phyloP scores from a whole-genome alignment of 495 filamentous ascomycete genomes.

The Neurospora intermedia region DNA sequence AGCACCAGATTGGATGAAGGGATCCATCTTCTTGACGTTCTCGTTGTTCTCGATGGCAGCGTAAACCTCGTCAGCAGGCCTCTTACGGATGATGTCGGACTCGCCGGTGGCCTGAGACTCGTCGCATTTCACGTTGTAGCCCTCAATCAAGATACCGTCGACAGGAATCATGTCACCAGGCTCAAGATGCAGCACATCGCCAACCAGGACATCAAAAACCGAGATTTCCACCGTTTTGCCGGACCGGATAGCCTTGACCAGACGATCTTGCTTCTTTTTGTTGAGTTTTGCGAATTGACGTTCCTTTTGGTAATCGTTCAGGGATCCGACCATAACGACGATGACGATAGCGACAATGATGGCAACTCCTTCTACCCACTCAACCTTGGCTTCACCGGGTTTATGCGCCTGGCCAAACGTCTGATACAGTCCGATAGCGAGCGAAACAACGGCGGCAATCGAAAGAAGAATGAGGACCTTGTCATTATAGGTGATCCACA shows the following conservation, averaged over 20 bases:
- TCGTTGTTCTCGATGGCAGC: slow-evolving; percentile 67
- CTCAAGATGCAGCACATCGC: slow-evolving; percentile 63
- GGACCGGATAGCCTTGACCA: slow-evolving; percentile 67
- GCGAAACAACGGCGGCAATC: slow-evolving; percentile 59
- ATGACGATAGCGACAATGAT: slow-evolving; percentile 69
- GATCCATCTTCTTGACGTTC: slow-evolving; percentile 72
- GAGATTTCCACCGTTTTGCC: slow-evolving; percentile 64
- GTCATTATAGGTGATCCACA: slow-evolving; percentile 84
- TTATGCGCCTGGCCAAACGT: slow-evolving; percentile 37
- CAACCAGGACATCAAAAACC: slow-evolving; percentile 59
- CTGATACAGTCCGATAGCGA: slow-evolving; percentile 66
- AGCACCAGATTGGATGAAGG: slow-evolving; percentile 86
- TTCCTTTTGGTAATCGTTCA: slow-evolving; percentile 74
- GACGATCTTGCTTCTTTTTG: slow-evolving; percentile 67
- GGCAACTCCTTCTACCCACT: slow-evolving; percentile 75
- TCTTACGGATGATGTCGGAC: slow-evolving; percentile 70
- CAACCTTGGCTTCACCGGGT: slow-evolving; percentile 38
- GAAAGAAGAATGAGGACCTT: slow-evolving; percentile 71
- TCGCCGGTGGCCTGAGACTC: slow-evolving; percentile 80
- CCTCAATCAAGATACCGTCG: slow-evolving; percentile 61
- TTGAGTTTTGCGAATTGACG: slow-evolving; percentile 71
- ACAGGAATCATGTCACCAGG: slow-evolving; percentile 69
- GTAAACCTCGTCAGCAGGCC: slow-evolving; percentile 65
- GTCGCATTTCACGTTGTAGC: slow-evolving; percentile 68
- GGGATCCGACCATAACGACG: slow-evolving; percentile 61